Evolutionary conservation across 2,329 filamentous ascomycete genomes (phyloP).

Genomic region (Diplodia scrobiculata): DNA sequence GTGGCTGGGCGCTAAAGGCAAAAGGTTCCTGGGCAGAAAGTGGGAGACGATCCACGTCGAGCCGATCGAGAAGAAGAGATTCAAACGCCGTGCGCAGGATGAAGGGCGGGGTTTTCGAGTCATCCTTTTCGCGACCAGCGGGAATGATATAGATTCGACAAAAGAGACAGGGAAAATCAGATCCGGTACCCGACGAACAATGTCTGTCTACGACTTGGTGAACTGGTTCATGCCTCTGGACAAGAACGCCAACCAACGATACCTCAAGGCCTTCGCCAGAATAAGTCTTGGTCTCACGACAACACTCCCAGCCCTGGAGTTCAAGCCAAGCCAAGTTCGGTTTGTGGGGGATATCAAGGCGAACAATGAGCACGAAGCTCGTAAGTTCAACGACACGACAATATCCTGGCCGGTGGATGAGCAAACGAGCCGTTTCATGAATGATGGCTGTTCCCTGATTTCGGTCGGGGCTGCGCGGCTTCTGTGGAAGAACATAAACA

Average conservation of each 20-base stretch:
- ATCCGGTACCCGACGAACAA: background rate
- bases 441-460: conserved; percentile 63
- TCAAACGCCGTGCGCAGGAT: background rate
- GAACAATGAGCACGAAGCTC: conserved; percentile 41
- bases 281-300: conserved; percentile 49
- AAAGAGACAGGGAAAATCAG: background rate
- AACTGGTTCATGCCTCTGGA: conserved; percentile 47
- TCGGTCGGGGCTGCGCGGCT: conserved; percentile 61
- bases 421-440: conserved; percentile 44
- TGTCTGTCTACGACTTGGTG: conserved; percentile 39
- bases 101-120: conserved; percentile 32
- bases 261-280: conserved; percentile 49
- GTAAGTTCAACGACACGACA: conserved; percentile 42
- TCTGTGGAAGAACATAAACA: conserved; percentile 56
- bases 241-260: conserved; percentile 42
- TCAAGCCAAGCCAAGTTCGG: conserved; percentile 44
- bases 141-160: conserved; percentile 34
- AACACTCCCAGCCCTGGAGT: conserved; percentile 43
- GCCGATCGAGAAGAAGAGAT: conserved; percentile 37
- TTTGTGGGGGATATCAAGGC: conserved; percentile 39
- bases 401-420: conserved; percentile 35
- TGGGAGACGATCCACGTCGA: conserved; percentile 49
- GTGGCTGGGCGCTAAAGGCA: conserved; percentile 39
- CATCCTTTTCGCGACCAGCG: conserved; percentile 44
- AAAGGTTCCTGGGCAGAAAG: conserved; percentile 46